Evolutionary conservation across 2,329 filamentous ascomycete species (phyloP).

Genomic region (Alternaria solani): DNA sequence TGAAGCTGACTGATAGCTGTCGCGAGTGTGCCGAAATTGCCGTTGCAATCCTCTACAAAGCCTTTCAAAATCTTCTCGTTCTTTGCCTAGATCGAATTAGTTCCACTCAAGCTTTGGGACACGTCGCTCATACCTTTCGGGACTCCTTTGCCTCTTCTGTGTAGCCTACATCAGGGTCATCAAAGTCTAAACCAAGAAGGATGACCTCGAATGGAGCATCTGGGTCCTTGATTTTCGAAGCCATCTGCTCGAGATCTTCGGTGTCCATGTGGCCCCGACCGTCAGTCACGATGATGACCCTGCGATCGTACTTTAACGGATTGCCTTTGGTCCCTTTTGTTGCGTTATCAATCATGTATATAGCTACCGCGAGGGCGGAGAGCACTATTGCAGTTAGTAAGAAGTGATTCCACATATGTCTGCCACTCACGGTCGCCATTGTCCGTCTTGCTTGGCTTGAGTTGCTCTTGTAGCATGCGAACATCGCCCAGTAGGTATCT

Average conservation of each 20-base stretch:
- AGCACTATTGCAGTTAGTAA: slow-evolving; percentile 60
- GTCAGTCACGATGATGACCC: slow-evolving; percentile 85
- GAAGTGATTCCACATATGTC: slow-evolving; percentile 3
- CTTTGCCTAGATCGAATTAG: slow-evolving; percentile 57
- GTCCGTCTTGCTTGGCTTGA: slow-evolving; percentile 73
- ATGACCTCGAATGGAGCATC: slow-evolving; percentile 73
- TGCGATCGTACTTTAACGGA: slow-evolving; percentile 47
- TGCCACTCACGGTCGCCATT: slow-evolving; percentile 72
- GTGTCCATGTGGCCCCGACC: slow-evolving; percentile 76
- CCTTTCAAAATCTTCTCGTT: slow-evolving; percentile 75
- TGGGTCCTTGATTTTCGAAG: slow-evolving; percentile 75
- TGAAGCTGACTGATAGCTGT: slow-evolving; percentile 84
- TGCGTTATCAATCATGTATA: slow-evolving; percentile 88
- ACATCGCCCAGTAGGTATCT: slow-evolving; percentile 74
- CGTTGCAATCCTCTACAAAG: slow-evolving; percentile 72
- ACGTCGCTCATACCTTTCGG: slow-evolving; percentile 64
- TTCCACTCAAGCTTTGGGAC: background rate
- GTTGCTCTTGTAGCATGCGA: slow-evolving; percentile 66
- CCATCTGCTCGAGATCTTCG: slow-evolving; percentile 74
- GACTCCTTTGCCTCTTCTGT: slow-evolving; percentile 87
- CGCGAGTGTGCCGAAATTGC: slow-evolving; percentile 81
- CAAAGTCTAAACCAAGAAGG: slow-evolving; percentile 89
- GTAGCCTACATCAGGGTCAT: slow-evolving; percentile 86
- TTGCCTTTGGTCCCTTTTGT: slow-evolving; percentile 72
- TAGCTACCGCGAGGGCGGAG: slow-evolving; percentile 84